A percentile compares a stretch with the other conserved stretches of the same genome.
Conservation (phyloP, 768 basidiomycete genomes). For the Steccherinum ochraceum region DNA sequence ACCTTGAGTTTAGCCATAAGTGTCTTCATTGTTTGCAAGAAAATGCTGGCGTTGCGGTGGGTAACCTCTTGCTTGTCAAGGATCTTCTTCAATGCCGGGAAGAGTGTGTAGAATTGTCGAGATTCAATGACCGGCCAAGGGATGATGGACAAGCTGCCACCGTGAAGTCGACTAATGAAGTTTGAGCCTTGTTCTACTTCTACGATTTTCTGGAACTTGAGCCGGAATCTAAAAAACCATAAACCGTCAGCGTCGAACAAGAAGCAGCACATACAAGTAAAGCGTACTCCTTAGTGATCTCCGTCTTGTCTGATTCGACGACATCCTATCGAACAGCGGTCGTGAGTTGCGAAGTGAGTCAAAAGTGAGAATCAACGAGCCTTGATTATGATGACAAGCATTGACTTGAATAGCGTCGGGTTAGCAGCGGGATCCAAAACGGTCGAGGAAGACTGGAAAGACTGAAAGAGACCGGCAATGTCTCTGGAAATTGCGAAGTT, state of each 20-base stretch:
- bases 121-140: constrained; percentile 69
- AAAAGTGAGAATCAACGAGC: constrained; percentile 20
- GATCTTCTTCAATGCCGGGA: constrained; percentile 37
- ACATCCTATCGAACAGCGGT: constrained; percentile 54
- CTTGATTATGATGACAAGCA: constrained; percentile 59
- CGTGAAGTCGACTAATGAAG: constrained; percentile 55
- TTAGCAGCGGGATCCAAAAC: constrained; percentile 54
- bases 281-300: constrained; percentile 52
- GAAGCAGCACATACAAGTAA: neutral
- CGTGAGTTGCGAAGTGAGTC: too few species aligned
- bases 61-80: constrained; percentile 45
- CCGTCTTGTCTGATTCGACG: constrained; percentile 51
- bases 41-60: constrained; percentile 46
- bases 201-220: constrained; percentile 56
- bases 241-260: neutral
- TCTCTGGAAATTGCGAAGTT: constrained; percentile 59
- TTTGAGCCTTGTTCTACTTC: constrained; percentile 54
- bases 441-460: constrained; percentile 52
- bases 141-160: constrained; percentile 47
- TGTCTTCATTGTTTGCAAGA: constrained; percentile 51
- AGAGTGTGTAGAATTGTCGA: constrained; percentile 49
- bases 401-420: constrained; percentile 53
- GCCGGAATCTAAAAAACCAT: constrained; percentile 38
- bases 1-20: constrained; percentile 67
- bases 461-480: constrained; percentile 54